phyloP scores from a whole-genome alignment of 129 eudicot genomes.

The Heracleum sosnowskyi region DNA sequence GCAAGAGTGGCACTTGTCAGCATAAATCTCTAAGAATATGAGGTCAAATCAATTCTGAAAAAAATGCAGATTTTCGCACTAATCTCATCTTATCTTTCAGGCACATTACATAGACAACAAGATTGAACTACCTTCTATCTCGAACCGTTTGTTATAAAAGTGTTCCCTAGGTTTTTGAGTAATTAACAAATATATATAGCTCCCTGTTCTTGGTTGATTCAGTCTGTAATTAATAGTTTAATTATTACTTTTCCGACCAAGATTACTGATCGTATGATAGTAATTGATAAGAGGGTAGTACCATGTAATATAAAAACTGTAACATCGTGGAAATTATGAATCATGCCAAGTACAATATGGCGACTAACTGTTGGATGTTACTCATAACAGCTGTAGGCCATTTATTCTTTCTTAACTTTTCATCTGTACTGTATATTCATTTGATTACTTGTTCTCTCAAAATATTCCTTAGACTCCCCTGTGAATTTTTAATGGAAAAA shows the following conservation, averaged over 20 bases:
- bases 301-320: not conserved
- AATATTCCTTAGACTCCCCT: not conserved
- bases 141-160: not conserved
- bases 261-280: not conserved
- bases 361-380: not conserved
- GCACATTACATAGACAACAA: not conserved
- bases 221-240: not conserved
- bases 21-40: constrained; percentile 20
- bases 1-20: constrained; percentile 28
- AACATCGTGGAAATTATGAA: not conserved
- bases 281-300: not conserved
- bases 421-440: not conserved
- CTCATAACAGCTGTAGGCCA: not conserved
- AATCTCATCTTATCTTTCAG: not conserved
- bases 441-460: not conserved
- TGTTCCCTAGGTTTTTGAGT: not conserved
- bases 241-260: not conserved
- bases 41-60: not conserved
- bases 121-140: not conserved
- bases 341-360: not conserved
- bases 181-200: not conserved
- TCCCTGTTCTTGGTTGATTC: not conserved
- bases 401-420: not conserved
- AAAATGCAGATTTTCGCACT: not conserved
- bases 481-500: too few species aligned